Base-by-base conservation (phyloP, 352 stramenopile species). In the Globisporangium spiculum region DNA sequence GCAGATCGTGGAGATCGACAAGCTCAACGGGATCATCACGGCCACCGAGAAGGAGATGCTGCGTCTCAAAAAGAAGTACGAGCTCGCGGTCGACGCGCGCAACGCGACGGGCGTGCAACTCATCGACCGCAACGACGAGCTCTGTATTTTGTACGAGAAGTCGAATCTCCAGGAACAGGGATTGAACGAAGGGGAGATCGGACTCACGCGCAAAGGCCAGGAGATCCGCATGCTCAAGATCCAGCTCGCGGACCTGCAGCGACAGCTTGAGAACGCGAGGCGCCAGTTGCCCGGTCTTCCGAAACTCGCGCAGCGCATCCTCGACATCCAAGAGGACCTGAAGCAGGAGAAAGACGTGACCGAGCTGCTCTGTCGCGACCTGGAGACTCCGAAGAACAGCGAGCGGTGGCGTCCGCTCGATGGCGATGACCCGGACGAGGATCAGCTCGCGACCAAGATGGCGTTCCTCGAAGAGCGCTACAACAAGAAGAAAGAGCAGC, bases 1-100 rank as follows among this genome's bases (percentile, higher is more conserved):
- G 77, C 94, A 98, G 78, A 98, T 98, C 70, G 86, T 97, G 12
- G 88, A 98, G 72, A 98, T 98, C 60, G 94, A 98, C 77, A 98
- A 97, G 65, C 84, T 98, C 34, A 98, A 98, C 68, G 81, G 79
- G 1, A 96, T 98, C 64, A 98, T 98, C 70, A 97, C 96, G 26
- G 70, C 71, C 24, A 90, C 96, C 0, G 94, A 98, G 66, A 92
- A 91, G 48, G 88, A 96, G 54, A 90, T 98, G 77, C 80, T 98
- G 27, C 80, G 88, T 3, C 78, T 98, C n/a, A 98, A 98, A 72
- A 91, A 91, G 22, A 86, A 86, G 63, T 98, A 97, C 73, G 94
- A 98, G 64, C 77, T 82, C 6, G 87, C 90, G 0, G 89, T 97
- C 30, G 89, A 97, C 66, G 86, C 84, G 22, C 84, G 92, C 38